Conservation (phyloP, 2,329 filamentous ascomycete genomes). For the Leptographium procerum region DNA sequence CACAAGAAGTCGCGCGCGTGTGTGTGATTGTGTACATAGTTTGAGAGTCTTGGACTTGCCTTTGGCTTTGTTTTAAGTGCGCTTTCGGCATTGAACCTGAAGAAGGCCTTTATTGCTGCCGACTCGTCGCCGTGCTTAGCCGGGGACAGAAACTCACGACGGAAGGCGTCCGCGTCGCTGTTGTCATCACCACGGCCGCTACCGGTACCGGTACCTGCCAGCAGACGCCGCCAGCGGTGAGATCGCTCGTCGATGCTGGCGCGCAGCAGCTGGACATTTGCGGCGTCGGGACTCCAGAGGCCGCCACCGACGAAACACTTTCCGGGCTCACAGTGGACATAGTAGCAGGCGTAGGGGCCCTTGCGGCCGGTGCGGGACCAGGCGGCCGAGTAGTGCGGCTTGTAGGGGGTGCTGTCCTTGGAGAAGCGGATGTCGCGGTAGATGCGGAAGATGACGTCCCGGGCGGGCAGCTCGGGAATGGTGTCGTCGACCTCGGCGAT, state of each 20-base stretch:
- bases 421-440: conserved; percentile 79
- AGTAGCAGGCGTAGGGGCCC: conserved; percentile 80
- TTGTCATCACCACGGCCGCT: conserved; percentile 61
- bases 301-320: conserved; percentile 66
- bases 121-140: conserved; percentile 40
- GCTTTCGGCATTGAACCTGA: conserved; percentile 55
- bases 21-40: not conserved
- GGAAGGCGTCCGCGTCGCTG: conserved; percentile 46
- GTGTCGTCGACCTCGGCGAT: conserved; percentile 59
- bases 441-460: conserved; percentile 80
- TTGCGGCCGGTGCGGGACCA: conserved; percentile 84
- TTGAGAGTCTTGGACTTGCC: conserved; percentile 29
- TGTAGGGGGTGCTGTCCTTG: conserved; percentile 79
- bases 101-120: conserved; percentile 58
- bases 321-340: conserved; percentile 67
- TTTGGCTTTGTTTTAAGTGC: conserved; percentile 81
- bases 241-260: conserved; percentile 65
- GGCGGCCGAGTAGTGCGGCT: conserved; percentile 70
- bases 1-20: not conserved
- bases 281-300: conserved; percentile 65
- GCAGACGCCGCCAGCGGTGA: conserved; percentile 46
- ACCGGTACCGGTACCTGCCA: conserved; percentile 26
- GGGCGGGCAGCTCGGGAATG: conserved; percentile 73
- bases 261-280: conserved; percentile 55
- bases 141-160: conserved; percentile 49